These are phyloP conservation scores for Neurospora tetraspora DNA, from an alignment of 495 filamentous ascomycete genomes.

Conservation along the genomic window DNA sequence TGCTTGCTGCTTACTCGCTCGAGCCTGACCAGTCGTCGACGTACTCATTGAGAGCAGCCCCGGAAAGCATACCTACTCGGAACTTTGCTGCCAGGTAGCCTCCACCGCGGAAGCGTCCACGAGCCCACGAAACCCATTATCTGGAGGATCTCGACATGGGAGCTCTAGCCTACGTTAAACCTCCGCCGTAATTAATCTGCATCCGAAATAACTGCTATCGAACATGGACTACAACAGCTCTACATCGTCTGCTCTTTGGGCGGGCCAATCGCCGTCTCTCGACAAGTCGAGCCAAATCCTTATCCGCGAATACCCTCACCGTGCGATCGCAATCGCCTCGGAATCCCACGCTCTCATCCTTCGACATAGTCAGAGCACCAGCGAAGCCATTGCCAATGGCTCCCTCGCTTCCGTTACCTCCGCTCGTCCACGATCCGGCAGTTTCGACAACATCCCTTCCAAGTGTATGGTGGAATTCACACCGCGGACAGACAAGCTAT, in stretches of 20 bases:
- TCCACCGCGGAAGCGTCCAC: background rate
- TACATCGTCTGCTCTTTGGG: constrained; percentile 18
- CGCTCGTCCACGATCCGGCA: constrained; percentile 24
- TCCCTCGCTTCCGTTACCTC: constrained; percentile 39
- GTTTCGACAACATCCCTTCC: constrained; percentile 29
- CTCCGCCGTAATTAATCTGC: background rate
- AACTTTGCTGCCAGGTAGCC: background rate
- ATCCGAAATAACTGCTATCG: background rate
- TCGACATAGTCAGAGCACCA: constrained; percentile 54
- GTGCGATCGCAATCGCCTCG: constrained; percentile 76
- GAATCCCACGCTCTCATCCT: constrained; percentile 73
- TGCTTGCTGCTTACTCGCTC: background rate
- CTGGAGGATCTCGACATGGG: background rate
- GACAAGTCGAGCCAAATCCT: constrained; percentile 46
- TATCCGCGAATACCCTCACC: constrained; percentile 68
- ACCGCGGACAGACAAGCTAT: constrained; percentile 48
- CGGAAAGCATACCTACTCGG: background rate
- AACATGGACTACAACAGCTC: constrained; percentile 20
- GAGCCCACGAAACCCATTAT: background rate
- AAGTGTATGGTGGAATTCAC: constrained; percentile 87
- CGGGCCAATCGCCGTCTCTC: constrained; percentile 25
- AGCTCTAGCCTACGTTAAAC: background rate
- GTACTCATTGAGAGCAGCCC: background rate
- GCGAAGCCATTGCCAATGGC: constrained; percentile 40
- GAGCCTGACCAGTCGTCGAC: background rate